A percentile compares a stretch with the other conserved stretches of the same genome.
Evolutionary conservation across 2,329 filamentous ascomycete genomes (phyloP).

Genomic region (Botrytis elliptica): DNA sequence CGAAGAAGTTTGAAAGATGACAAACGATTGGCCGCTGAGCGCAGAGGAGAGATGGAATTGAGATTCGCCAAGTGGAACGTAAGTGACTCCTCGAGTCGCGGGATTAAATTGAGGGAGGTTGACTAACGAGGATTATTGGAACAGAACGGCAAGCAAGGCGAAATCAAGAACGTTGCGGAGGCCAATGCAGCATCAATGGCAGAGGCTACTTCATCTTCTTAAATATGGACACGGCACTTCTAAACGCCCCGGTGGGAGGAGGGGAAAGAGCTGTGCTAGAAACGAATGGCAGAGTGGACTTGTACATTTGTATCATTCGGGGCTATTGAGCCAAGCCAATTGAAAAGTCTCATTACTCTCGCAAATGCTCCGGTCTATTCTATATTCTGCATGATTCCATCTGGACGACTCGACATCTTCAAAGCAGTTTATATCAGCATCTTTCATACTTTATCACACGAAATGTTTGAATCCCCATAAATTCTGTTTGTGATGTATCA

Average conservation of each 20-base stretch:
- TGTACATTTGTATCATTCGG: constrained; percentile 38
- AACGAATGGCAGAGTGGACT: constrained; percentile 20
- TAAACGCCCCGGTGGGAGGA: constrained; percentile 16
- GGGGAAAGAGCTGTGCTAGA: constrained; percentile 14
- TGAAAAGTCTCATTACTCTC: constrained; percentile 17
- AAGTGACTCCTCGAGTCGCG: constrained; percentile 44
- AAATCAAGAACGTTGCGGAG: constrained; percentile 67
- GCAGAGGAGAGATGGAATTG: constrained; percentile 84
- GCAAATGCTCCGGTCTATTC: background rate
- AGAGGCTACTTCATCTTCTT: constrained; percentile 32
- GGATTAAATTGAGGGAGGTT: constrained; percentile 21
- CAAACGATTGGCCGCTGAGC: constrained; percentile 81
- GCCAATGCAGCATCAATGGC: constrained; percentile 48
- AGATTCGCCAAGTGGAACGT: constrained; percentile 96
- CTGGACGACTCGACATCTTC: background rate
- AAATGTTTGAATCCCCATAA: background rate
- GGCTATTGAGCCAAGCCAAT: constrained; percentile 26
- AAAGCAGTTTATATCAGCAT: background rate
- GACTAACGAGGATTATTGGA: constrained; percentile 27
- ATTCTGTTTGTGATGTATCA: background rate
- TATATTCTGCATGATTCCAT: background rate
- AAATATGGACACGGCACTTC: constrained; percentile 22
- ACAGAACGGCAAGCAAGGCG: constrained; percentile 96
- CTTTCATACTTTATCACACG: background rate
- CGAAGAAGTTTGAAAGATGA: constrained; percentile 97